Percentiles rank a stretch among this genome's conserved stretches.
These are phyloP conservation scores for Achlya hypogyna DNA, from an alignment of 352 stramenopile species.

Conservation along the genomic window DNA sequence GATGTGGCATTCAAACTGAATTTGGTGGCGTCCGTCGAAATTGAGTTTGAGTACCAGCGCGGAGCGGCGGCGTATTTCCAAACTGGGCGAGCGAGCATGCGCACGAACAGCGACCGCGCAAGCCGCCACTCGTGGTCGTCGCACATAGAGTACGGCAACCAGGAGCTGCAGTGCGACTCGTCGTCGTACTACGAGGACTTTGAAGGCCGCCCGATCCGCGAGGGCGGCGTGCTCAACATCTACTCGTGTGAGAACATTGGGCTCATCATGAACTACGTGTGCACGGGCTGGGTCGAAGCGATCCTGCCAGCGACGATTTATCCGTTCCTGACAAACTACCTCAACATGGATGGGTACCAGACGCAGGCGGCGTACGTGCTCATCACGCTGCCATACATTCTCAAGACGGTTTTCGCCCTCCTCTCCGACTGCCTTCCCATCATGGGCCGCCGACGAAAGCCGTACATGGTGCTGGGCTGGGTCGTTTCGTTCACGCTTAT, in stretches of 20 bases:
- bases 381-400: constrained; percentile 44
- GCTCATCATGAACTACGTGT: constrained; percentile 45
- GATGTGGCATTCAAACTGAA: too few relatives aligned
- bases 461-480: constrained; percentile 50
- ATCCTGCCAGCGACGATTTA: constrained; percentile 55
- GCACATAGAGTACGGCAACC: neutral
- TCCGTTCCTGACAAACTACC: constrained; percentile 61
- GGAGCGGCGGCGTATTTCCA: neutral
- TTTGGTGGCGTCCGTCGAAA: constrained; percentile 1
- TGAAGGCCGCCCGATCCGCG: constrained; percentile 48
- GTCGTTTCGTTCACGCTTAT: constrained; percentile 37
- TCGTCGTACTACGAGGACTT: constrained; percentile 8
- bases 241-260: constrained; percentile 38
- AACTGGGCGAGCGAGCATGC: neutral
- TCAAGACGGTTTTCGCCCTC: constrained; percentile 52
- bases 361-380: constrained; percentile 42
- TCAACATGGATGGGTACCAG: constrained; percentile 56
- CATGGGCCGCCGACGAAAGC: constrained; percentile 31
- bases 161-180: constrained; percentile 6
- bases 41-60: constrained; percentile 17
- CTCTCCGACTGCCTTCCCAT: constrained; percentile 45
- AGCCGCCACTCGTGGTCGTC: constrained; percentile 16
- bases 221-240: constrained; percentile 41
- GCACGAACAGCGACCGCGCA: constrained; percentile 2
- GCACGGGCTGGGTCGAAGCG: constrained; percentile 57